Conservation (phyloP, 495 filamentous ascomycete species). For the Cairneyella variabilis region DNA sequence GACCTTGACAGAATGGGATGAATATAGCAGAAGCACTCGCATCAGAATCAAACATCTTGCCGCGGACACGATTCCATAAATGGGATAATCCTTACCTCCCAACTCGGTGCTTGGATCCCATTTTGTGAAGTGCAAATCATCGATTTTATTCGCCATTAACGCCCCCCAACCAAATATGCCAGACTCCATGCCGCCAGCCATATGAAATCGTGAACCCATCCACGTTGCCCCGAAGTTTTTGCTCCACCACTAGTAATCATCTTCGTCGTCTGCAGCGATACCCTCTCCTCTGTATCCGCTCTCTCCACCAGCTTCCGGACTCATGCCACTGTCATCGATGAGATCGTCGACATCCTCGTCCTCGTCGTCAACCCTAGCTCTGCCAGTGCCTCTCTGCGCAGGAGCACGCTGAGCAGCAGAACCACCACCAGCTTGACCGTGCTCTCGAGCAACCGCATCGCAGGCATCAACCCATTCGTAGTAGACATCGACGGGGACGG, state of each 20-base stretch:
- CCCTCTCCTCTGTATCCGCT: conserved; percentile 27
- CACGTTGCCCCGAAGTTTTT: too few species aligned
- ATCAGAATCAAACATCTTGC: too few species aligned
- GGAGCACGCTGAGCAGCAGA: conserved; percentile 11
- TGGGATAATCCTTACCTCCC: too few species aligned
- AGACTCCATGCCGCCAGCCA: too few species aligned
- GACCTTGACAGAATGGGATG: too few species aligned
- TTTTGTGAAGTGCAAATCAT: neutral
- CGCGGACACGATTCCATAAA: too few species aligned
- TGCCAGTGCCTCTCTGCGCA: conserved; percentile 19
- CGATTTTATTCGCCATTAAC: conserved; percentile 10
- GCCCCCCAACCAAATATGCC: conserved; percentile 4
- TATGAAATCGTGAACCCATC: too few species aligned
- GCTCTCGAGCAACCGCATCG: conserved; percentile 68
- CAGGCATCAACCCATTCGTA: conserved; percentile 98
- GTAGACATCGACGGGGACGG: conserved; percentile 89
- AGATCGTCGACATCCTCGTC: conserved; percentile 33
- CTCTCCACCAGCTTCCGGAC: conserved; percentile 22
- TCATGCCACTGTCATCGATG: conserved; percentile 23
- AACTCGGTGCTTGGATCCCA: too few species aligned
- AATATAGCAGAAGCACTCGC: too few species aligned
- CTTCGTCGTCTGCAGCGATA: conserved; percentile 33
- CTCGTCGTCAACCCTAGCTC: conserved; percentile 29
- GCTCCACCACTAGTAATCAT: conserved; percentile 22
- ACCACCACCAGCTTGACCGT: conserved; percentile 15